These are phyloP conservation scores for Primulina huaijiensis DNA, from an alignment of 257 asterid species.

Conservation along the genomic window DNA sequence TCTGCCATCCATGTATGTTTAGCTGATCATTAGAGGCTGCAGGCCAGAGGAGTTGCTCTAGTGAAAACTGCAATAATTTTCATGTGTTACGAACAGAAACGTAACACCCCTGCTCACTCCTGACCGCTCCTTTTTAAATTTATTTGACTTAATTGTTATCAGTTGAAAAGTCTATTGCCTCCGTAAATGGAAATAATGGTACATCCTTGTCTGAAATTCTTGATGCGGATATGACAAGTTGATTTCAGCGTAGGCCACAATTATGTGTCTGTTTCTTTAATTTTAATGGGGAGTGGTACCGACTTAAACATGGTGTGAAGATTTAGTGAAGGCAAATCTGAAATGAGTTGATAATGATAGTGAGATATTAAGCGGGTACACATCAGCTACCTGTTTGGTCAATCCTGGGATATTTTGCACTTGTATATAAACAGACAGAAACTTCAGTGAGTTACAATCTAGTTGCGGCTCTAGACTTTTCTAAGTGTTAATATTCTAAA, in stretches of 20 bases:
- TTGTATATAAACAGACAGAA: neutral
- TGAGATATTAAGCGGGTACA: neutral
- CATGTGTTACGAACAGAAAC: neutral
- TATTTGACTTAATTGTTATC: neutral
- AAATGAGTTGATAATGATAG: neutral
- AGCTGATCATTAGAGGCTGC: conserved; percentile 10
- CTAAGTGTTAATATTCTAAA: neutral
- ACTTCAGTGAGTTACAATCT: neutral
- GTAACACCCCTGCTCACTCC: neutral
- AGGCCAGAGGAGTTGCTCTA: neutral
- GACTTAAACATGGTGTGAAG: neutral
- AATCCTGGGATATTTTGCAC: neutral
- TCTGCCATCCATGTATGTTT: conserved; percentile 9
- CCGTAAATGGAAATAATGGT: neutral
- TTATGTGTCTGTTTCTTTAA: neutral
- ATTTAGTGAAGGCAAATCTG: neutral
- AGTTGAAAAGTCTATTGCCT: neutral
- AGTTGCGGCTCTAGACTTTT: neutral
- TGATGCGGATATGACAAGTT: neutral
- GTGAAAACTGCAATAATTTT: neutral
- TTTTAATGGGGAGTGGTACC: neutral
- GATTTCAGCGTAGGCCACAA: neutral
- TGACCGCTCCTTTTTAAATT: neutral
- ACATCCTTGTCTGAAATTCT: neutral
- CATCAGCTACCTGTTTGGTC: neutral